Evolutionary conservation across 2,329 filamentous ascomycete species (phyloP).

Genomic region (Colletotrichum shisoi): DNA sequence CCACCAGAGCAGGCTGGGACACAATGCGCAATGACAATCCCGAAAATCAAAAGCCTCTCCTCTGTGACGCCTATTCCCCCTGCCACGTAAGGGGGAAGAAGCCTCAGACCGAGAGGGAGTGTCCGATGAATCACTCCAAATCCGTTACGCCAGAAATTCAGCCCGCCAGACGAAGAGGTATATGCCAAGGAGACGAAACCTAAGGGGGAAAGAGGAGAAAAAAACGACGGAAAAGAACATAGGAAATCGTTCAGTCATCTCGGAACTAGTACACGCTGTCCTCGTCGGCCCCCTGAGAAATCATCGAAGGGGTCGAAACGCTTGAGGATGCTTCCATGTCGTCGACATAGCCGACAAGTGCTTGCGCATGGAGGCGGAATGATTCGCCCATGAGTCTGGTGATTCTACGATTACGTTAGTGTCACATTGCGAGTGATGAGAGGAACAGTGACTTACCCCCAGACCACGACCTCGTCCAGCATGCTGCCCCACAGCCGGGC

Average conservation of each 20-base stretch:
- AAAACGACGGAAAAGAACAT: slow-evolving; percentile 44
- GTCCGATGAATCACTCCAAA: slow-evolving; percentile 33
- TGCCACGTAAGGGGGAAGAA: slow-evolving; percentile 26
- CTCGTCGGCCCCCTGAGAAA: slow-evolving; percentile 74
- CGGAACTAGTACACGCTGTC: slow-evolving; percentile 72
- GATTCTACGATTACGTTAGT: slow-evolving; percentile 65
- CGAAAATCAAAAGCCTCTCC: slow-evolving; percentile 25
- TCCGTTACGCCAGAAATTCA: slow-evolving; percentile 41
- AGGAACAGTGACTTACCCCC: slow-evolving; percentile 79
- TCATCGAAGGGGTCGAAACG: slow-evolving; percentile 75
- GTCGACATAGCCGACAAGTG: slow-evolving; percentile 92
- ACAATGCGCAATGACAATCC: slow-evolving; percentile 15
- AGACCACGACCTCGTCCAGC: slow-evolving; percentile 98
- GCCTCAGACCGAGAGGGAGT: slow-evolving; percentile 29
- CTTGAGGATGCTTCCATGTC: slow-evolving; percentile 75
- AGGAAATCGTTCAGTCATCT: slow-evolving; percentile 63
- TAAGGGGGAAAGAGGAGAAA: slow-evolving; percentile 44
- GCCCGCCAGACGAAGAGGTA: slow-evolving; percentile 50
- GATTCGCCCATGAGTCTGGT: slow-evolving; percentile 97
- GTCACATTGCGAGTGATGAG: neutral
- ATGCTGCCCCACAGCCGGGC: slow-evolving; percentile 96
- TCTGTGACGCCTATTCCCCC: slow-evolving; percentile 33
- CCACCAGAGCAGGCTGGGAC: slow-evolving; percentile 9
- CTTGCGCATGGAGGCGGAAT: slow-evolving; percentile 95
- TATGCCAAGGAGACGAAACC: slow-evolving; percentile 55